Evolutionary conservation across 768 basidiomycete genomes (phyloP).

Genomic region (Leccinum boreale): DNA sequence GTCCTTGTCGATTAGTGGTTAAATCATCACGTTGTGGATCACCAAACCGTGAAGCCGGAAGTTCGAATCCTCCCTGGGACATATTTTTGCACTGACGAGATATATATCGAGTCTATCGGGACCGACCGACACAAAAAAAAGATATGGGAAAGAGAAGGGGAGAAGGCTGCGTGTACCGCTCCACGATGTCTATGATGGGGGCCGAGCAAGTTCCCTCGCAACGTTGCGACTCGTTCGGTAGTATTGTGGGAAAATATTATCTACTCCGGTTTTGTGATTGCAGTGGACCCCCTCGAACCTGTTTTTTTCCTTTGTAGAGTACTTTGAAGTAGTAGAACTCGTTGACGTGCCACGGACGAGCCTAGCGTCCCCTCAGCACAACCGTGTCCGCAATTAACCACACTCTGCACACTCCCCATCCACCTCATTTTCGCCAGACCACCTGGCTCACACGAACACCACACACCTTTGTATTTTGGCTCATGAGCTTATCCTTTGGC

Average conservation of each 20-base stretch:
- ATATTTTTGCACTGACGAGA: slow-evolving; percentile 7
- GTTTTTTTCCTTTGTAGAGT: slow-evolving; percentile 11
- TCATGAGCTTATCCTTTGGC: slow-evolving; percentile 66
- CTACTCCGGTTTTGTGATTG: slow-evolving; percentile 25
- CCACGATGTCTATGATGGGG: background rate
- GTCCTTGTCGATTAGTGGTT: slow-evolving; percentile 46
- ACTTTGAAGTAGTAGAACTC: too few relatives aligned
- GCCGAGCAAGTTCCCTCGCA: too few relatives aligned
- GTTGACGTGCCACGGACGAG: slow-evolving; percentile 4
- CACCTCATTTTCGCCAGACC: slow-evolving; percentile 32
- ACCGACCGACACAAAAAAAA: background rate
- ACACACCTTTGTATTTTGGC: slow-evolving; percentile 48
- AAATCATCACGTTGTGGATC: slow-evolving; percentile 42
- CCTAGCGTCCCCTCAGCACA: slow-evolving; percentile 25
- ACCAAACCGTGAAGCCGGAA: slow-evolving; percentile 37
- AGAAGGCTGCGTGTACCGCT: background rate
- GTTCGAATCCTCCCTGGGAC: slow-evolving; percentile 40
- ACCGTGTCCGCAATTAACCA: slow-evolving; percentile 41
- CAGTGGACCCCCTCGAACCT: background rate
- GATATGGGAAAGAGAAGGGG: background rate
- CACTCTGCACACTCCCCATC: slow-evolving; percentile 23
- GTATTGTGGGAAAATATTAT: slow-evolving; percentile 21
- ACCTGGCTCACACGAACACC: slow-evolving; percentile 34
- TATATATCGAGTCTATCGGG: background rate
- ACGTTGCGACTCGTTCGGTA: background rate